phyloP scores from a whole-genome alignment of 1,139 yeast genomes.

The Nematodospora anomalae region DNA sequence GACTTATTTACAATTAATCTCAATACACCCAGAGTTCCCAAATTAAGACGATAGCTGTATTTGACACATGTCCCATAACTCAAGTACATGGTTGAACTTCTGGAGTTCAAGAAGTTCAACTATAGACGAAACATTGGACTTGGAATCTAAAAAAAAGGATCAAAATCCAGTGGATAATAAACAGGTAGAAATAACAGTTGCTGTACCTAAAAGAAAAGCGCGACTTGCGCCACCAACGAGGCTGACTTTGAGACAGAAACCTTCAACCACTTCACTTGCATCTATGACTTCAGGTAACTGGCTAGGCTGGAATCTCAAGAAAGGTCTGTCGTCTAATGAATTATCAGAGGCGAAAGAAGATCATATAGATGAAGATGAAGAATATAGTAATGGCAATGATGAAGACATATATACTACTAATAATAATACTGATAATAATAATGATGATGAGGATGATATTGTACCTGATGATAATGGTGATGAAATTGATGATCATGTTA shows the following conservation, averaged over 20 bases:
- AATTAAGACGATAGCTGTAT: too few relatives aligned
- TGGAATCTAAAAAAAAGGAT: background rate
- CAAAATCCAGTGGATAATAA: background rate
- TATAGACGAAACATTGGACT: background rate
- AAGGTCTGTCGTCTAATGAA: slow-evolving; percentile 2
- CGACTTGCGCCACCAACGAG: background rate
- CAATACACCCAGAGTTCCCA: too few relatives aligned
- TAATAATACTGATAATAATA: slow-evolving; percentile 15
- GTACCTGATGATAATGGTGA: slow-evolving; percentile 30
- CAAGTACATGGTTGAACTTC: slow-evolving; percentile 6
- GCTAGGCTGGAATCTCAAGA: slow-evolving; percentile 19
- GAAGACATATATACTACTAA: slow-evolving; percentile 36
- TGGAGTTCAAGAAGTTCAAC: slow-evolving; percentile 2
- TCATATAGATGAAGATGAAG: slow-evolving; percentile 16
- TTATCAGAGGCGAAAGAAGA: slow-evolving; percentile 4
- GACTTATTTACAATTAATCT: too few relatives aligned
- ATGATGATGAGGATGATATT: slow-evolving; percentile 27
- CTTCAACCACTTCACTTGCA: slow-evolving; percentile 22
- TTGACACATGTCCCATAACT: slow-evolving; percentile 2
- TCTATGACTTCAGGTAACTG: slow-evolving; percentile 24
- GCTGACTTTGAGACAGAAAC: slow-evolving; percentile 13
- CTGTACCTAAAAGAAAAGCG: slow-evolving; percentile 3
- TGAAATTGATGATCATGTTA: slow-evolving; percentile 36
- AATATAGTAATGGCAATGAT: slow-evolving; percentile 23
- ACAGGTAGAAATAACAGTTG: background rate